Base-by-base conservation (phyloP, 2,329 filamentous ascomycete genomes). In the Trichophyton benhamiae region DNA sequence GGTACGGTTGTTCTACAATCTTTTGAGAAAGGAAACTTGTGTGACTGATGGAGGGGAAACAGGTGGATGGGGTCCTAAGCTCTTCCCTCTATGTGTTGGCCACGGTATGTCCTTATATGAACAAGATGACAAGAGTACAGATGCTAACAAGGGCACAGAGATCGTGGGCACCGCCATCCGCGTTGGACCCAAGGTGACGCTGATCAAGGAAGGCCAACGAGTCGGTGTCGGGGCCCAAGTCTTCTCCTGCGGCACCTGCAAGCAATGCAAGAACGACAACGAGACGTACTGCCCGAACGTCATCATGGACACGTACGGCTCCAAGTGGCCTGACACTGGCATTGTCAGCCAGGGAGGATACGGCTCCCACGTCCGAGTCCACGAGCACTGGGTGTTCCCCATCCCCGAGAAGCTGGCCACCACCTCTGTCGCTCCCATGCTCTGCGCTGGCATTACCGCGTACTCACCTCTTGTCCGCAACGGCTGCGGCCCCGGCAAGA, bases 361-460 rank as follows among this genome's bases (percentile, higher is more conserved):
- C 72, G 77, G 83, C 3, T 83, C 80, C 60, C 83, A 89, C 70
- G 80, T 89, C 20, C 81, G 87, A 66, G 83, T 85, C 0, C 87
- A 92, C 74, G 87, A 91, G 75, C 87, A 91, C 77, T 91, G 82
- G 69, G 80, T 80, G 17, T 84, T 84, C 75, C 70, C 68, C 1
- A 91, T 95, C 65, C 90, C 89, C 41, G 88, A 91, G 36, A 83
- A 79, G 59, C 80, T 95, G 53, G 72, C 78, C 65, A 77, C 73
- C 62, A 72, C 72, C 25, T 75, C 85, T 58, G 88, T 86, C 0
- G 89, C 88, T 1, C 88, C 87, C 8, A 90, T 91, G 87, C 81
- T 94, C 67, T 95, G 90, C 74, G 90, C 88, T 46, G 90, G 90
- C 65, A 80, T 95, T 66, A 95, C 90, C 2, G 84, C 85, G 63